Base-by-base conservation (phyloP, 768 basidiomycete species). In the Suillus variegatus region DNA sequence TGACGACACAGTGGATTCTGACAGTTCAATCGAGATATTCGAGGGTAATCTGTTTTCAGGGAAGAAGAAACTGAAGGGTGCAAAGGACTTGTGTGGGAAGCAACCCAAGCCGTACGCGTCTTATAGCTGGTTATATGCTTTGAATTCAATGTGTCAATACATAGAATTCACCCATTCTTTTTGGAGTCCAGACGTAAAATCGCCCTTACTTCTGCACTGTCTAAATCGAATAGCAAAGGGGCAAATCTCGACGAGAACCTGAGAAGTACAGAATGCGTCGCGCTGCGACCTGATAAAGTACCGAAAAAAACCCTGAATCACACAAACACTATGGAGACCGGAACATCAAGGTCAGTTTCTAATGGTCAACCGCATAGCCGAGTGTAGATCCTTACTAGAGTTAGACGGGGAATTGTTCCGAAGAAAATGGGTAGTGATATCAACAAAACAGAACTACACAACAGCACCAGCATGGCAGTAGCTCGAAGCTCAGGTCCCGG, bases 21-120 rank as follows among this genome's bases (percentile, higher is more conserved):
- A 78, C 47, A 75, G 71, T 69, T 76, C 75, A 32, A 68, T 76
- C 44, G 76, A 78, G 64, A 75, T 76, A 43, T 41, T 73, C 47
- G 75, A 77, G 9, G 75, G 66, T 28, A 64, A 60, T 67, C 35
- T 62, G 49, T 20, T 60, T 43, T 16, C 65, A 63, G 25, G 35
- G 46, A 60, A 64, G 52, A 55, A 64, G 9, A 51, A 22, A 38
- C 64, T 67, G 67, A 69, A 67, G 18, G 22, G 5, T 62, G 67
- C 73, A 72, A 75, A 72, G 68, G 67, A 71, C 28, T 54, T 10
- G 62, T 47, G 62, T 36, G 54, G 10, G 25, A 65, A 65, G 64
- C 65, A 25, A 54, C 20, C 44, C 38, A 64, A 64, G 44, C 41
- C 62, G 64, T 62, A 63, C 64, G 60, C 14, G n/a, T 63, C 40